A percentile compares a stretch with the other conserved stretches of the same genome.
Evolutionary conservation across 352 stramenopile genomes (phyloP).

Genomic region (Pythium rishiriense): DNA sequence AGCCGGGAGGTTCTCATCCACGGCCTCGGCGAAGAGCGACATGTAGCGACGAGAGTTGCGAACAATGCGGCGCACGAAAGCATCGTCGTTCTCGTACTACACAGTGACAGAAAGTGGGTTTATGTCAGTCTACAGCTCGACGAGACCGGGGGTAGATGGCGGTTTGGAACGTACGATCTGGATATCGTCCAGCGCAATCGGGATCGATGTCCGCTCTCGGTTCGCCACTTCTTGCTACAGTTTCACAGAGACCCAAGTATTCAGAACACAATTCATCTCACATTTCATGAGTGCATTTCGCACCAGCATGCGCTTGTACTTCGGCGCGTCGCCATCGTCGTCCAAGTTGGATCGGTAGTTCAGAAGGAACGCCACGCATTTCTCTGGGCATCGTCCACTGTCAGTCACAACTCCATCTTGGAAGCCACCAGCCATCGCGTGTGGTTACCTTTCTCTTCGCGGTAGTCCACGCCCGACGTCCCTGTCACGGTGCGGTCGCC

Average conservation of each 20-base stretch:
- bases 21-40: constrained; percentile 84
- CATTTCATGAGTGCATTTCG: background rate
- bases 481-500: constrained; percentile 27
- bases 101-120: background rate
- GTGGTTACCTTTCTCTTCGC: constrained; percentile 50
- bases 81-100: constrained; percentile 80
- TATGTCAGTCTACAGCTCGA: background rate
- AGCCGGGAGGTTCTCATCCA: constrained; percentile 85
- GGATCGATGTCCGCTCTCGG: constrained; percentile 75
- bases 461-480: constrained; percentile 37
- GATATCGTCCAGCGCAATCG: constrained; percentile 79
- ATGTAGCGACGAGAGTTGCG: constrained; percentile 89
- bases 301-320: constrained; percentile 84
- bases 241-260: background rate
- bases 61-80: constrained; percentile 83
- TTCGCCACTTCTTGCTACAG: constrained; percentile 87
- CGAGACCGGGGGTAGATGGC: no score
- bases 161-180: constrained; percentile 72
- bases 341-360: constrained; percentile 80
- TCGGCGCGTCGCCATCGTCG: constrained; percentile 54
- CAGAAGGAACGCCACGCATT: constrained; percentile 72
- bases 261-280: background rate
- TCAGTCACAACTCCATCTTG: background rate
- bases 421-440: background rate
- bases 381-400: constrained; percentile 37